Evolutionary conservation across 768 basidiomycete genomes (phyloP).

Genomic region (Lactarius sp.): DNA sequence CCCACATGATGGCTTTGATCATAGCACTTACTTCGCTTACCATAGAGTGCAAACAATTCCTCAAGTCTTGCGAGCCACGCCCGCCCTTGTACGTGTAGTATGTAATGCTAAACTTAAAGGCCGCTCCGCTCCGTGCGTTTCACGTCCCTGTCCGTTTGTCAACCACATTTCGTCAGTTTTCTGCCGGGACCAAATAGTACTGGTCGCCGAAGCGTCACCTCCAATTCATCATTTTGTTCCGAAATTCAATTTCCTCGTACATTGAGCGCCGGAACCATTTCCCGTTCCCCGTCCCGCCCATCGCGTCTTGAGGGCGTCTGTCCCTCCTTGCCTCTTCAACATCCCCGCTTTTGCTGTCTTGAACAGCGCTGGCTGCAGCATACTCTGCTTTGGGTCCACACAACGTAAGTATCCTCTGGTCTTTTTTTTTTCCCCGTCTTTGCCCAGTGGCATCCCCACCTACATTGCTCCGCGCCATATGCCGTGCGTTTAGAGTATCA

Average conservation of each 20-base stretch:
- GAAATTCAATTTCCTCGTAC: slow-evolving; percentile 22
- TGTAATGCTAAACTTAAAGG: slow-evolving; percentile 14
- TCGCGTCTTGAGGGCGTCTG: slow-evolving; percentile 16
- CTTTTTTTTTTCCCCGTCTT: slow-evolving; percentile 3
- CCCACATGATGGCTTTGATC: background rate
- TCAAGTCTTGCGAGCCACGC: background rate
- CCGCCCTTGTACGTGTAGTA: slow-evolving; percentile 1
- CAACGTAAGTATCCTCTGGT: slow-evolving; percentile 12
- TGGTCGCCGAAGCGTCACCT: slow-evolving; percentile 24
- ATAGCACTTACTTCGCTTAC: background rate
- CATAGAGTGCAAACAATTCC: background rate
- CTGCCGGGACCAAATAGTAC: slow-evolving; percentile 26
- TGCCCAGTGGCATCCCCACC: background rate
- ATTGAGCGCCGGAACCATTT: slow-evolving; percentile 20
- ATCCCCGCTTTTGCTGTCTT: slow-evolving; percentile 5
- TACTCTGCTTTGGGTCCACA: background rate
- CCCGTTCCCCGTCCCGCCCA: slow-evolving; percentile 4
- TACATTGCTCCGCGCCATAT: background rate
- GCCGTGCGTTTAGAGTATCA: background rate
- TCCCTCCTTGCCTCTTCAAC: slow-evolving; percentile 13
- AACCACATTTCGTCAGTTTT: slow-evolving; percentile 10
- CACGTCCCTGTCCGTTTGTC: slow-evolving; percentile 13
- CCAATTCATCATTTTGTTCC: slow-evolving; percentile 22
- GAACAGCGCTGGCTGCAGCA: slow-evolving; percentile 6
- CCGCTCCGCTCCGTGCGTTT: slow-evolving; percentile 24